Percentiles rank a stretch among this genome's conserved stretches.
These are phyloP conservation scores for Benincasa hispida DNA, from an alignment of 306 rosid species.

Conservation along the genomic window DNA sequence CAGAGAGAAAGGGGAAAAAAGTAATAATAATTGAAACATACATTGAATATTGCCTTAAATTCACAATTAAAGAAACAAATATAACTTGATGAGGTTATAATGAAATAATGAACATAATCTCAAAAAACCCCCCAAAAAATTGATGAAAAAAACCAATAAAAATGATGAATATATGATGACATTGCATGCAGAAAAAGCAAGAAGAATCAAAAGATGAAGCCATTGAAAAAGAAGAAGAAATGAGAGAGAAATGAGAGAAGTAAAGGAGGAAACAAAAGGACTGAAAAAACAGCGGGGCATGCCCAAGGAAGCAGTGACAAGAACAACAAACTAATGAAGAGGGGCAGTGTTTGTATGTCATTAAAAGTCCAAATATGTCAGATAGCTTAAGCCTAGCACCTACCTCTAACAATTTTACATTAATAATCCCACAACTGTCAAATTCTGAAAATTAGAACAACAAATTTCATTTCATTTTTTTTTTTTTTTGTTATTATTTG, in stretches of 20 bases:
- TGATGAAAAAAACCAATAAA: neutral
- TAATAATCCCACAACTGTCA: conserved; percentile 24
- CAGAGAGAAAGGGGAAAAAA: neutral
- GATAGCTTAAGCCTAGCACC: neutral
- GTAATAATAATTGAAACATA: neutral
- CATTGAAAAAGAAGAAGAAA: neutral
- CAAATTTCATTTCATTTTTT: neutral
- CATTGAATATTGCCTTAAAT: neutral
- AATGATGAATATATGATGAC: neutral
- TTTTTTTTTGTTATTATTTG: neutral
- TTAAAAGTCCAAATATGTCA: conserved; percentile 12
- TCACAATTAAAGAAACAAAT: neutral
- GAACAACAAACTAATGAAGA: conserved; percentile 26
- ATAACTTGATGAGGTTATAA: neutral
- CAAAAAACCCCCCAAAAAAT: neutral
- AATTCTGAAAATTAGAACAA: neutral
- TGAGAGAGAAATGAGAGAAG: neutral
- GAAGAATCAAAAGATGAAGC: neutral
- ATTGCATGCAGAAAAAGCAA: neutral
- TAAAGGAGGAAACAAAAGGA: conserved; percentile 10
- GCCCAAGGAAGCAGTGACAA: conserved; percentile 34
- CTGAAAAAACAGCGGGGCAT: conserved; percentile 9
- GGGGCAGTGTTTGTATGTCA: neutral
- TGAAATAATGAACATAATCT: neutral
- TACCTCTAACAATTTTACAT: conserved; percentile 9